phyloP scores from a whole-genome alignment of 129 eudicot species.

The Calendula officinalis region DNA sequence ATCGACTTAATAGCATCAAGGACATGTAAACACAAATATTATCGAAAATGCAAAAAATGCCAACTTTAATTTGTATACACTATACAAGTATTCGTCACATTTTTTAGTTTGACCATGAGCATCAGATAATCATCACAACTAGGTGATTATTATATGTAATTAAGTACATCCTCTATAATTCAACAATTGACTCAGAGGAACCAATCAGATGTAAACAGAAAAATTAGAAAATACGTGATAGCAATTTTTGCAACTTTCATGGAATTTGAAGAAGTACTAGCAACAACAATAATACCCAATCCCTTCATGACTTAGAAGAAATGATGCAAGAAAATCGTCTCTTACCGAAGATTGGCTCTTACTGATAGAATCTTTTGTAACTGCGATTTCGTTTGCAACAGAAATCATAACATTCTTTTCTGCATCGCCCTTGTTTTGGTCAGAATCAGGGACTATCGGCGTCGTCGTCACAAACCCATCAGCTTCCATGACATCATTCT shows the following conservation, averaged over 20 bases:
- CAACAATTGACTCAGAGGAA: background rate
- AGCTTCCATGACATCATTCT: background rate
- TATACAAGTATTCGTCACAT: background rate
- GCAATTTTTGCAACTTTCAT: background rate
- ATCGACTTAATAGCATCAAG: constrained; percentile 6
- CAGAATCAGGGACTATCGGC: constrained; percentile 10
- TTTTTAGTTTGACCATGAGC: background rate
- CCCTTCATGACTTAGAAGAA: too few species aligned
- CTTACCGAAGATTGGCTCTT: constrained; percentile 32
- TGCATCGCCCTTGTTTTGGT: constrained; percentile 10
- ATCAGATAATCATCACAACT: background rate
- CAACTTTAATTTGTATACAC: background rate
- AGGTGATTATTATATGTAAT: background rate
- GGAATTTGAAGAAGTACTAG: background rate
- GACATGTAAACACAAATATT: background rate
- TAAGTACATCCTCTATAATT: background rate
- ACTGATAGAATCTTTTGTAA: constrained; percentile 10
- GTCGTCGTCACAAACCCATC: constrained; percentile 23
- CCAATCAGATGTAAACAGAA: background rate
- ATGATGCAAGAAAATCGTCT: background rate
- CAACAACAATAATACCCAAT: too few species aligned
- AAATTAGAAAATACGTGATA: background rate
- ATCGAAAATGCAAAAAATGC: background rate
- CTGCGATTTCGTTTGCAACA: constrained; percentile 14
- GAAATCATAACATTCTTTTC: constrained; percentile 4